Evolutionary conservation across 176 grass and related monocot genomes (phyloP).

Genomic region (Carex littledalei): DNA sequence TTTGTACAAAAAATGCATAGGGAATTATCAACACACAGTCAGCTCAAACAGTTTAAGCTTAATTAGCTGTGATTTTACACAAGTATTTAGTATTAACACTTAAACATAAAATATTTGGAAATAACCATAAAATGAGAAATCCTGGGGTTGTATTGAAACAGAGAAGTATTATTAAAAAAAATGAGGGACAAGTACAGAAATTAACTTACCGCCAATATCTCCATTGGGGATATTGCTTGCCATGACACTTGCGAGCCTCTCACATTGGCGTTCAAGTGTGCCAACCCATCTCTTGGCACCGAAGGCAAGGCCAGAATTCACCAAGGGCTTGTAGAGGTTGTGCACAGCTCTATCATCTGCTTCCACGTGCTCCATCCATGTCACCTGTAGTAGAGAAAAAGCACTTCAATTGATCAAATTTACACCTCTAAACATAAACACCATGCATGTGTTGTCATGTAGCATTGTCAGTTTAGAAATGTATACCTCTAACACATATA

Average conservation of each 20-base stretch:
- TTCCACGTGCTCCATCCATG: slow-evolving; percentile 92
- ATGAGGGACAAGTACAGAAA: neutral
- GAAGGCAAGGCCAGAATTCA: slow-evolving; percentile 63
- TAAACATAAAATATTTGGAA: neutral
- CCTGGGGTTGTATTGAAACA: neutral
- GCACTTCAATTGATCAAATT: neutral
- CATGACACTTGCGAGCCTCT: slow-evolving; percentile 57
- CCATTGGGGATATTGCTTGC: slow-evolving; percentile 27
- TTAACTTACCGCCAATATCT: slow-evolving; percentile 33
- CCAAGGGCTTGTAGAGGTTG: slow-evolving; percentile 62
- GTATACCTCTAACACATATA: neutral
- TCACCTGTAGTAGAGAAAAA: slow-evolving; percentile 27
- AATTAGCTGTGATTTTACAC: neutral
- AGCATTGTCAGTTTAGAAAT: neutral
- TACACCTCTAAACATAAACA: neutral
- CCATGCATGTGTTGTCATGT: neutral
- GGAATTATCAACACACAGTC: neutral
- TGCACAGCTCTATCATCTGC: slow-evolving; percentile 54
- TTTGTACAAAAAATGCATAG: neutral
- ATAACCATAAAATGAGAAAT: neutral
- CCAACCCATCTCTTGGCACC: slow-evolving; percentile 70
- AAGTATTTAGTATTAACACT: neutral
- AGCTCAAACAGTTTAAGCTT: neutral
- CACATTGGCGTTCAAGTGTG: slow-evolving; percentile 64
- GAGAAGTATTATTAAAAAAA: neutral